Percentiles rank a stretch among this genome's conserved stretches.
Conservation (phyloP, 305 asterid species). For the Euphrasia arctica region DNA sequence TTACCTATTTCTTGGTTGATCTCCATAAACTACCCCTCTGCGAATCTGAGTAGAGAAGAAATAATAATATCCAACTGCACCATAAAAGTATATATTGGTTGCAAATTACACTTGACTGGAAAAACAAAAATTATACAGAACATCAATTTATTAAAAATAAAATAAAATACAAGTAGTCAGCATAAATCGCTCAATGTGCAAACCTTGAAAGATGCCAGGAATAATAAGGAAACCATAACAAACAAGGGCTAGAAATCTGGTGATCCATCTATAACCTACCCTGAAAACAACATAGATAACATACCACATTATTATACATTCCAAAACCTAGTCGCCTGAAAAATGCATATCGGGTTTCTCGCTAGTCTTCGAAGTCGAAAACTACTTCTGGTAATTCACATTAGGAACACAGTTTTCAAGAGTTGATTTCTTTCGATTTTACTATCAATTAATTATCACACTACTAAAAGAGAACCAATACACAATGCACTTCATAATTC, state of each 20-base stretch:
- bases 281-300: slow-evolving; percentile 34
- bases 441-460: not conserved
- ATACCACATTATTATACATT: not conserved
- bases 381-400: not conserved
- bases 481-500: not conserved
- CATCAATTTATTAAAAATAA: not conserved
- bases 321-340: not conserved
- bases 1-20: slow-evolving; percentile 93
- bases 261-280: slow-evolving; percentile 88
- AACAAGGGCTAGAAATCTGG: slow-evolving; percentile 85
- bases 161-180: not conserved
- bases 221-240: slow-evolving; percentile 71
- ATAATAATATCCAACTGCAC: slow-evolving; percentile 88
- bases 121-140: not conserved
- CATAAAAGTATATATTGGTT: slow-evolving; percentile 8
- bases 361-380: not conserved
- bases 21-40: slow-evolving; percentile 82
- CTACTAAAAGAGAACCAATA: not conserved
- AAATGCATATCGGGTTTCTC: not conserved
- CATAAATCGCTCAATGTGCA: slow-evolving; percentile 18
- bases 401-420: too few relatives aligned
- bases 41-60: slow-evolving; percentile 69
- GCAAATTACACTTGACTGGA: not conserved
- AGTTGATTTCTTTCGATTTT: not conserved
- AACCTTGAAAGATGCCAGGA: slow-evolving; percentile 95